Evolutionary conservation across 352 stramenopile genomes (phyloP), one percentile per base, ranked within the genome.

Genomic region (Phytopythium montanum): DNA sequence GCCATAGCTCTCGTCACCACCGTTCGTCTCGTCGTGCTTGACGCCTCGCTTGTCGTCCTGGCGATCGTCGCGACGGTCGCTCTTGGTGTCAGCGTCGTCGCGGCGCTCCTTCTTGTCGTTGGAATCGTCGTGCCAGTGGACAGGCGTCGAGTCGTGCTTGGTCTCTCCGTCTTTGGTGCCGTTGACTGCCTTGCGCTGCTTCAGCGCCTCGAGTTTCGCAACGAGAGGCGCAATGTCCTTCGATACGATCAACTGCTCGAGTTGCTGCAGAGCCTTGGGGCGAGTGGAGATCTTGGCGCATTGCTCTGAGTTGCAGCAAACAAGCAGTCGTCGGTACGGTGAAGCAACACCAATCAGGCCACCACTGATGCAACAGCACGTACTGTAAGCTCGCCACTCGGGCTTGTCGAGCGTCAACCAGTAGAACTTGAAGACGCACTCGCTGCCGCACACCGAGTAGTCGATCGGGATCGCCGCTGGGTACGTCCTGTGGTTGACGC

Each of bases 381-480:
- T 49, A 62, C 56, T 69, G 59, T 75, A 77, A 3, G 69, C 48
- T 36, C 72, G 66, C 69, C 69, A 77, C 16, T 66, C 41, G 2
- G 59, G 51, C 12, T 69, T 51, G 53, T 77, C 66, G 7, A 77
- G 25, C 50, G 70, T 60, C 25, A 75, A 26, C 70, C 70, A 79
- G 70, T 72, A 75, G 62, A 80, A 78, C 26, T 52, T 68, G 31
- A 83, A 61, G 21, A 45, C 34, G 48, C 73, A 80, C 25, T 64
- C 70, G 46, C 65, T 62, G 41, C 57, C 59, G 62, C 70, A 82
- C 26, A 61, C 54, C 1, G 62, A 62, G 60, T 66, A 79, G 61
- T 79, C 66, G 21, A 79, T 55, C 6, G 68, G 68, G 26, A 82
- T 61, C 10, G 49, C 25, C 1, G 68, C 70, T 18, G 73, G 73